A percentile compares a stretch with the other conserved stretches of the same genome.
Evolutionary conservation across 1,139 yeast species (phyloP).

Genomic region (Geotrichum bryndzae): DNA sequence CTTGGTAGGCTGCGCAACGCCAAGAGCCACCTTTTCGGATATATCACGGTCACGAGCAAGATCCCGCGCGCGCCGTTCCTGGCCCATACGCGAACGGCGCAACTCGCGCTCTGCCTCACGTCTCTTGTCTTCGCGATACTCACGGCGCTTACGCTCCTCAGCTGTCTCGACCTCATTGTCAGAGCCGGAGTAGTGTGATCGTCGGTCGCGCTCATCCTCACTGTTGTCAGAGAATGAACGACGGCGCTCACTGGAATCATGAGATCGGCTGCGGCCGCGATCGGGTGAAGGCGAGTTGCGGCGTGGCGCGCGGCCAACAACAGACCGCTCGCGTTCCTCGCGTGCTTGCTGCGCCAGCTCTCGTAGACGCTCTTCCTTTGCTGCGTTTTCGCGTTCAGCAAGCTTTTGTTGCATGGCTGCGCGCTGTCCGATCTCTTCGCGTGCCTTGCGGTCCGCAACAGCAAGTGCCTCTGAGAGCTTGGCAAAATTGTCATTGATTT

Average conservation of each 20-base stretch:
- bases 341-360: conserved; percentile 56
- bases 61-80: conserved; percentile 41
- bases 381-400: conserved; percentile 51
- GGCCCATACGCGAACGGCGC: conserved; percentile 42
- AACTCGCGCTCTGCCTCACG: conserved; percentile 45
- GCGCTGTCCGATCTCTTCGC: conserved; percentile 60
- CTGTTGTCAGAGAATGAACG: background rate
- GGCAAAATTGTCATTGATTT: conserved; percentile 56
- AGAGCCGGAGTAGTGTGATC: background rate
- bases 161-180: conserved; percentile 17
- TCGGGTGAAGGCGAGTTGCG: conserved; percentile 10
- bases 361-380: conserved; percentile 55
- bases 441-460: conserved; percentile 65
- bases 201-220: background rate
- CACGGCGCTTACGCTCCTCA: conserved; percentile 37
- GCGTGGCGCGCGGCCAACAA: background rate
- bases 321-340: conserved; percentile 29
- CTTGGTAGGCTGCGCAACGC: conserved; percentile 40
- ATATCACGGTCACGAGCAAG: conserved; percentile 47
- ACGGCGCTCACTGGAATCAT: background rate
- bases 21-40: conserved; percentile 50
- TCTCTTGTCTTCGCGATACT: conserved; percentile 42
- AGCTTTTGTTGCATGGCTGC: conserved; percentile 51
- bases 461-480: conserved; percentile 67
- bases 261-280: background rate